Conservation (phyloP, 1,284 basidiomycete genomes). For the Pseudozyma hubeiensis region DNA sequence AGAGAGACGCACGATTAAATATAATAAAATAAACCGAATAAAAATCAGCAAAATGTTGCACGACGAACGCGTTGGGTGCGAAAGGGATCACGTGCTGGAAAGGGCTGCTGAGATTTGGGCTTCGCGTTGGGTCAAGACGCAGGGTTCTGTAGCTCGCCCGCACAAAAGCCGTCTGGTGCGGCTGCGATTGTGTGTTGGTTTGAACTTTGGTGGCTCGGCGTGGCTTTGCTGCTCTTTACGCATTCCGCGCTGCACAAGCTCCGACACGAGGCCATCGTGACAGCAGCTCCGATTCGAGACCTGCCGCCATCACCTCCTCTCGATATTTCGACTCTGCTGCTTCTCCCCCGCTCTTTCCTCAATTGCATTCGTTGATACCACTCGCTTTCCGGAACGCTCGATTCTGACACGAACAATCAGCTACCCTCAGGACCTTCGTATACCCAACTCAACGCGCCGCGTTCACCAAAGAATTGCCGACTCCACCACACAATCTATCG, state of each 20-base stretch:
- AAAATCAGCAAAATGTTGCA: not conserved
- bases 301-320: not conserved
- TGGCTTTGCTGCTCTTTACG: slow-evolving; percentile 7
- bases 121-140: not conserved
- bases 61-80: slow-evolving; percentile 8
- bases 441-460: too few species aligned
- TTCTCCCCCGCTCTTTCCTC: slow-evolving; percentile 3
- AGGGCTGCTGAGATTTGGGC: not conserved
- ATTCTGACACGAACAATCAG: not conserved
- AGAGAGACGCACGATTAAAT: not conserved
- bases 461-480: too few species aligned
- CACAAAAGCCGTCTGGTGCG: not conserved
- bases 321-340: not conserved
- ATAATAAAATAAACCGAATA: not conserved
- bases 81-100: slow-evolving; percentile 7
- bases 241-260: not conserved
- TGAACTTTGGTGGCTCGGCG: not conserved
- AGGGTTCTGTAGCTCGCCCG: slow-evolving; percentile 2
- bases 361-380: slow-evolving; percentile 8
- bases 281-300: not conserved
- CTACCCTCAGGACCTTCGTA: too few species aligned
- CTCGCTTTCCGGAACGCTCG: not conserved
- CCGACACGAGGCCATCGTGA: not conserved
- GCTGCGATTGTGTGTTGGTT: slow-evolving; percentile 3
- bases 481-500: too few species aligned